Conservation (phyloP, 192 early-diverging fungal species). For the Haplosporangium gracile region DNA sequence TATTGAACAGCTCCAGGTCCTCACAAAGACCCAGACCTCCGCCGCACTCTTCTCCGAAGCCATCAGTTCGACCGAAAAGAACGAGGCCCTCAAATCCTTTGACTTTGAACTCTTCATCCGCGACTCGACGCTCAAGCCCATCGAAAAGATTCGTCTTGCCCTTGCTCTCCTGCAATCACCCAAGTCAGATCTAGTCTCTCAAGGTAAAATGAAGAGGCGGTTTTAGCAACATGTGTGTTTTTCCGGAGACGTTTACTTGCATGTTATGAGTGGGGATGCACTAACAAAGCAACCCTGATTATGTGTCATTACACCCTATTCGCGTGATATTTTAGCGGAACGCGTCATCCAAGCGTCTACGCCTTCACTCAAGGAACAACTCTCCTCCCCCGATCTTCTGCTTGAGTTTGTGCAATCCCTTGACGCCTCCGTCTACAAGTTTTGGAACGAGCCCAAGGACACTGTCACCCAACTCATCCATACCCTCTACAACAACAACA, state of each 20-base stretch:
- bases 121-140: constrained; percentile 46
- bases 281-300: constrained; percentile 14
- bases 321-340: constrained; percentile 26
- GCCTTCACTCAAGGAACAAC: constrained; percentile 44
- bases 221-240: no score
- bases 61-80: constrained; percentile 58
- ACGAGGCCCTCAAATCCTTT: constrained; percentile 59
- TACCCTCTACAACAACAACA: constrained; percentile 51
- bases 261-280: neutral
- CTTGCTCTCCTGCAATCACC: constrained; percentile 54
- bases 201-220: constrained; percentile 34
- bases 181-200: constrained; percentile 55
- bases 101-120: constrained; percentile 57
- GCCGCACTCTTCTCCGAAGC: constrained; percentile 60
- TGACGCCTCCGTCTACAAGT: constrained; percentile 40
- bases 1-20: constrained; percentile 52
- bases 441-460: constrained; percentile 50
- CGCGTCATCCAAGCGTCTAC: constrained; percentile 37
- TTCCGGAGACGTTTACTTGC: neutral
- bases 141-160: constrained; percentile 56
- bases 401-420: constrained; percentile 46
- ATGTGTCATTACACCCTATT: neutral
- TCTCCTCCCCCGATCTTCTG: constrained; percentile 24
- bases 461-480: constrained; percentile 38
- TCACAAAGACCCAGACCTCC: constrained; percentile 49